Percentiles rank a stretch among this genome's conserved stretches.
Conservation (phyloP, 2,329 filamentous ascomycete genomes). For the Venturia effusa region DNA sequence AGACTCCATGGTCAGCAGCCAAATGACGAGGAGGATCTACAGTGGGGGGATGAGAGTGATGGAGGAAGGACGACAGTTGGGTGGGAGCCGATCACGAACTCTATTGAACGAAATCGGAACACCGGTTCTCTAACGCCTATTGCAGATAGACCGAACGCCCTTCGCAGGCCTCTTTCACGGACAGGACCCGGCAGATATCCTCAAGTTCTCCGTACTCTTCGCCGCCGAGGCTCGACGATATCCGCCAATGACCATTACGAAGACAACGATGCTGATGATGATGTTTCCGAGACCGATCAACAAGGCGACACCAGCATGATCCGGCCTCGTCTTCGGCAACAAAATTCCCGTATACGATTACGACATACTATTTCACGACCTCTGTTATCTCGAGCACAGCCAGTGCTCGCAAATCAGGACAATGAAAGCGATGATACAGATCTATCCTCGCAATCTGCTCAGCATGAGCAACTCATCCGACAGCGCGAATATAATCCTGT, state of each 20-base stretch:
- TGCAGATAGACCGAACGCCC: slow-evolving; percentile 32
- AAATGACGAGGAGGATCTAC: slow-evolving; percentile 24
- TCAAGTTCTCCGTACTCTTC: slow-evolving; percentile 26
- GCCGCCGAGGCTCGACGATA: slow-evolving; percentile 26
- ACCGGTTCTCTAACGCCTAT: slow-evolving; percentile 36
- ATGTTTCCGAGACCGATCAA: slow-evolving; percentile 28
- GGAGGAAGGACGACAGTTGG: slow-evolving; percentile 33
- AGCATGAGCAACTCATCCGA: slow-evolving; percentile 16
- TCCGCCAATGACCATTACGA: slow-evolving; percentile 24
- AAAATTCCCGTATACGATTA: slow-evolving; percentile 25
- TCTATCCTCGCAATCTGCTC: slow-evolving; percentile 21
- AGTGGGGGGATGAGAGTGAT: slow-evolving; percentile 28
- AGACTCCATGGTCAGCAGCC: slow-evolving; percentile 15
- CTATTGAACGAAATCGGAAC: slow-evolving; percentile 33
- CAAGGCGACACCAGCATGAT: slow-evolving; percentile 27
- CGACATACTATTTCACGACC: slow-evolving; percentile 19
- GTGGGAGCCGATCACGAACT: slow-evolving; percentile 34
- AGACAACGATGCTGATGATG: slow-evolving; percentile 31
- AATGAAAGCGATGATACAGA: slow-evolving; percentile 27
- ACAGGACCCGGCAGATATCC: slow-evolving; percentile 20
- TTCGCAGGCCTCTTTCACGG: slow-evolving; percentile 29
- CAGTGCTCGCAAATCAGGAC: slow-evolving; percentile 20
- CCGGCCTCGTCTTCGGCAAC: slow-evolving; percentile 23
- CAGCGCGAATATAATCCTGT: slow-evolving; percentile 28
- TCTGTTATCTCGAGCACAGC: slow-evolving; percentile 19